Conservation (phyloP, 495 filamentous ascomycete species). For the Apodospora peruviana region DNA sequence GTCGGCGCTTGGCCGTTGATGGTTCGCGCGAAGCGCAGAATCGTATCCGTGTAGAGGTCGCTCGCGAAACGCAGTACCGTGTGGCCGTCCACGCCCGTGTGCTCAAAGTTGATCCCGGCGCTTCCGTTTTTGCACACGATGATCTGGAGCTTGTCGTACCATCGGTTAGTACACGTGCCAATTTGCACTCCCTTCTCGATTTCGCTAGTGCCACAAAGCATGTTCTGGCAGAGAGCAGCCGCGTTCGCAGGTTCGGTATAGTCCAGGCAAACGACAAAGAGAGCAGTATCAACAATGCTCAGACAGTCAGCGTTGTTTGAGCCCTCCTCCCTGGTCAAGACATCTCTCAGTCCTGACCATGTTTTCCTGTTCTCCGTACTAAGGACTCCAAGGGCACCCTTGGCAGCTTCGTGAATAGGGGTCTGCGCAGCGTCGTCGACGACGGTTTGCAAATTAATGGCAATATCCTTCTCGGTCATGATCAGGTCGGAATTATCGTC, state of each 20-base stretch:
- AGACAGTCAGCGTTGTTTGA: constrained; percentile 96
- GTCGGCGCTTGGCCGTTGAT: constrained; percentile 94
- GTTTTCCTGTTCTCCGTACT: constrained; percentile 95
- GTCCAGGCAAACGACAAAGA: constrained; percentile 90
- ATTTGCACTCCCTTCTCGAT: constrained; percentile 92
- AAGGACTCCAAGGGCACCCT: constrained; percentile 86
- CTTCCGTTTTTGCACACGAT: constrained; percentile 99
- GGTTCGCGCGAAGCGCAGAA: constrained; percentile 88
- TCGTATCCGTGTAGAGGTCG: constrained; percentile 96
- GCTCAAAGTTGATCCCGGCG: constrained; percentile 98
- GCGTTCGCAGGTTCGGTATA: constrained; percentile 77
- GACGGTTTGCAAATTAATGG: constrained; percentile 87
- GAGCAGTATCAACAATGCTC: constrained; percentile 86
- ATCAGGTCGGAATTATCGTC: constrained; percentile 92
- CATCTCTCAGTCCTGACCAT: constrained; percentile 87
- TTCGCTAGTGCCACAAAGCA: constrained; percentile 93
- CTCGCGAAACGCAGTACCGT: constrained; percentile 94
- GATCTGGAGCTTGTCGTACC: constrained; percentile 99
- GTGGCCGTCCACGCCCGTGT: constrained; percentile 96
- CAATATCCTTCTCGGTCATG: constrained; percentile 94
- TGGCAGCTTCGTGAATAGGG: constrained; percentile 89
- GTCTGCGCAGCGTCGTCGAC: constrained; percentile 83
- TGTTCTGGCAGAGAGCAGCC: constrained; percentile 86
- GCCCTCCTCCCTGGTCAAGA: constrained; percentile 76
- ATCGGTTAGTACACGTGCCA: constrained; percentile 94